These are phyloP conservation scores for Murraya paniculata DNA, from an alignment of 345 rosid genomes.

Conservation along the genomic window DNA sequence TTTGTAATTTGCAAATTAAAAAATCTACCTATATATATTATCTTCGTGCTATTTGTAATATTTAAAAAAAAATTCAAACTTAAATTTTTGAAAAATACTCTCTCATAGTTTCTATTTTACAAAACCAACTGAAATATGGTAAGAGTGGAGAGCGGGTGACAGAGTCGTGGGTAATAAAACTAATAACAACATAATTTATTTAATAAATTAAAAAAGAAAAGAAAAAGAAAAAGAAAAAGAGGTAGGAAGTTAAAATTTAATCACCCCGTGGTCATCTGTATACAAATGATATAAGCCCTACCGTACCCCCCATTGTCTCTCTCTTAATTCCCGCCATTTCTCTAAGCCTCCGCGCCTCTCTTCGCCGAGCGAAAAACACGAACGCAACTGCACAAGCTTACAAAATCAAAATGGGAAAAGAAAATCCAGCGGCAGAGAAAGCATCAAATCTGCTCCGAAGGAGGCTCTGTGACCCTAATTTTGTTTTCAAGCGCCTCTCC, in stretches of 20 bases:
- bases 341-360: not conserved
- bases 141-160: fast-evolving
- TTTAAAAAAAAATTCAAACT: too few species aligned
- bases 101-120: too few species aligned
- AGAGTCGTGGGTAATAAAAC: too few species aligned
- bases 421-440: constrained; percentile 37
- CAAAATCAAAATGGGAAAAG: constrained; percentile 32
- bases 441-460: constrained; percentile 54
- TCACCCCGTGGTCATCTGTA: too few species aligned
- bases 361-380: not conserved
- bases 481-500: constrained; percentile 57
- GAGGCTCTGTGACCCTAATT: constrained; percentile 65
- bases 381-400: not conserved
- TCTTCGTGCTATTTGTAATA: too few species aligned
- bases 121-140: fast-evolving
- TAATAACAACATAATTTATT: too few species aligned
- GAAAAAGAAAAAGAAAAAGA: fast-evolving
- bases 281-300: too few species aligned
- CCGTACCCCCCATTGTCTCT: not conserved
- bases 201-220: too few species aligned
- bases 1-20: not conserved
- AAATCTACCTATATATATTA: too few species aligned
- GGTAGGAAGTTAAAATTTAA: too few species aligned
- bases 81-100: too few species aligned
- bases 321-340: constrained; percentile 19